Evolutionary conservation across 805 yeast species (phyloP).

Genomic region (Tetrapisispora namnaoensis): DNA sequence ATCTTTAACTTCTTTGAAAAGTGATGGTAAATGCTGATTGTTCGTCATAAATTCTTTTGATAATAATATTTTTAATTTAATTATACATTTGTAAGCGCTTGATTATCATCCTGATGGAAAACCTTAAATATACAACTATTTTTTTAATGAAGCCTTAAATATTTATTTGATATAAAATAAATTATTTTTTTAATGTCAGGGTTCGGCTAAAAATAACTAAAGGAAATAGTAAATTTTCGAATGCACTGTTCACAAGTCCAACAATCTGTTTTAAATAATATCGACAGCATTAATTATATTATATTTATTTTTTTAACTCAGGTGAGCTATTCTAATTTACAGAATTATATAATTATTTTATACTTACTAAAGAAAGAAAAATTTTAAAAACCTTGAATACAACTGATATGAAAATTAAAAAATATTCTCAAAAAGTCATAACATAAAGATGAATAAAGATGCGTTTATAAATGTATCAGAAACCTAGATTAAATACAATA

Average conservation of each 20-base stretch:
- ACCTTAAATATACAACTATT: too few species aligned
- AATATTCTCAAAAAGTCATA: background rate
- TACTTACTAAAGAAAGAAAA: background rate
- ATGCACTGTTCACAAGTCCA: too few species aligned
- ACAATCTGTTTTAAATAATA: too few species aligned
- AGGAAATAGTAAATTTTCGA: too few species aligned
- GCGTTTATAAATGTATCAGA: background rate
- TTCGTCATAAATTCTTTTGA: background rate
- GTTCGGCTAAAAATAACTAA: too few species aligned
- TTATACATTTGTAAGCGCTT: too few species aligned
- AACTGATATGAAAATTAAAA: background rate
- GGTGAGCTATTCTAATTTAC: slow-evolving; percentile 14
- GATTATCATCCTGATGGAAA: too few species aligned
- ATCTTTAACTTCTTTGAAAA: slow-evolving; percentile 13
- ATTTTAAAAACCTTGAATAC: background rate
- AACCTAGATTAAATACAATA: background rate
- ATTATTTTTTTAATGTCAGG: too few species aligned
- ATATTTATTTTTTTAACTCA: background rate
- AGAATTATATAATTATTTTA: slow-evolving; percentile 4
- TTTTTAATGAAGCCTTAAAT: too few species aligned
- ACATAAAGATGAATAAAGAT: background rate
- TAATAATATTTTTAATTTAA: too few species aligned
- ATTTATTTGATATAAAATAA: too few species aligned
- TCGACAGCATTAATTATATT: background rate
- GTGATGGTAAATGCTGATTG: background rate